Evolutionary conservation across 1,284 basidiomycete species (phyloP).

Genomic region (Malassezia vespertilionis): DNA sequence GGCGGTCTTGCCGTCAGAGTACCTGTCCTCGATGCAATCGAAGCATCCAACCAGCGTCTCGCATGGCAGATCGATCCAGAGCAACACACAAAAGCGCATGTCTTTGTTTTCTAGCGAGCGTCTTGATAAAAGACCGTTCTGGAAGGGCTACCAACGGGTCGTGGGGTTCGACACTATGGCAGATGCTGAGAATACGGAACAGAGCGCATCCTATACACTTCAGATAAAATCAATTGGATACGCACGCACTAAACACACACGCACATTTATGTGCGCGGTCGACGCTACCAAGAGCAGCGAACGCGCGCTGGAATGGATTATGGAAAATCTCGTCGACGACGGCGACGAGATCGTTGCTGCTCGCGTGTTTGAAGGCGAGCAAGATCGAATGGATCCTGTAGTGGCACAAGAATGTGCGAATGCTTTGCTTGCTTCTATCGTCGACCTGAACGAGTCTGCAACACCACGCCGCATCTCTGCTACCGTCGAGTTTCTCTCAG

Average conservation of each 20-base stretch:
- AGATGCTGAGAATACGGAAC: conserved; percentile 39
- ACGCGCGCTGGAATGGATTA: conserved; percentile 49
- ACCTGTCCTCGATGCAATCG: conserved; percentile 1
- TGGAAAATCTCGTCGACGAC: conserved; percentile 76
- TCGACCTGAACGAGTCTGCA: conserved; percentile 60
- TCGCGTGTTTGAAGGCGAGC: conserved; percentile 75
- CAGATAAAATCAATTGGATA: conserved; percentile 76
- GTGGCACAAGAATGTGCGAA: conserved; percentile 71
- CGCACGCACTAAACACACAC: conserved; percentile 63
- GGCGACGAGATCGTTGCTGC: conserved; percentile 89
- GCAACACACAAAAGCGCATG: conserved; percentile 3
- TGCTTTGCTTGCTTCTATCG: conserved; percentile 66
- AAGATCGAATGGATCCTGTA: conserved; percentile 53
- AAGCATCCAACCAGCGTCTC: not conserved
- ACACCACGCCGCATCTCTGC: conserved; percentile 77
- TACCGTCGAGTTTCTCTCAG: conserved; percentile 86
- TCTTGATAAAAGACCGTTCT: not conserved
- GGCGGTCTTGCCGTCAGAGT: not conserved
- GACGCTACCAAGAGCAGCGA: conserved; percentile 57
- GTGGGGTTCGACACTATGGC: conserved; percentile 47
- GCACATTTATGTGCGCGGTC: conserved; percentile 81
- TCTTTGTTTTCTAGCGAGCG: conserved; percentile 10
- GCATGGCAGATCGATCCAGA: not conserved
- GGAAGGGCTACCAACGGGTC: conserved; percentile 34
- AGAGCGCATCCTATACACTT: conserved; percentile 49